Evolutionary conservation across 352 stramenopile species (phyloP).

Genomic region (Globisporangium uncinulatum): DNA sequence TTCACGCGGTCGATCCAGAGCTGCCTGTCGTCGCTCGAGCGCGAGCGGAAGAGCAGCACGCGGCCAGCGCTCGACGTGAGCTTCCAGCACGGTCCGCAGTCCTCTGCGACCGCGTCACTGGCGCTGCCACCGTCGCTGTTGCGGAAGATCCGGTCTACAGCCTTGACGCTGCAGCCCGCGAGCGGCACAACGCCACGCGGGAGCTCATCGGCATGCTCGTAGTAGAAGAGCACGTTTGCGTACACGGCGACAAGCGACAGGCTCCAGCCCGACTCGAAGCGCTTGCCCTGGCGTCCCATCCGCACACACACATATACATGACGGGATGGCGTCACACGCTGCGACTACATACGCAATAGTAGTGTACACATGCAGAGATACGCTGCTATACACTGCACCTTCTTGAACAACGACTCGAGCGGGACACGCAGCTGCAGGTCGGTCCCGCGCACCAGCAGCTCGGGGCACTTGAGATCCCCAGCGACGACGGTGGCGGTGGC

Average conservation of each 20-base stretch:
- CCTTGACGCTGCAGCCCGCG: constrained; percentile 32
- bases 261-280: constrained; percentile 62
- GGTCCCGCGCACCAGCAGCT: constrained; percentile 36
- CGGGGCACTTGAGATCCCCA: constrained; percentile 29
- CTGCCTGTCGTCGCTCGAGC: constrained; percentile 34
- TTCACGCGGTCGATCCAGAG: constrained; percentile 53
- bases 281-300: constrained; percentile 25
- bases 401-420: constrained; percentile 50
- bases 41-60: constrained; percentile 60
- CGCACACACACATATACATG: neutral
- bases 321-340: neutral
- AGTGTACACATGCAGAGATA: no score
- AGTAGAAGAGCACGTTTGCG: constrained; percentile 61
- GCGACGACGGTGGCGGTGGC: neutral
- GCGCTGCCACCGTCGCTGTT: constrained; percentile 25
- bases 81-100: constrained; percentile 73
- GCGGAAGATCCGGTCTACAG: constrained; percentile 59
- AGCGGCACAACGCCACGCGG: constrained; percentile 52
- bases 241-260: constrained; percentile 56
- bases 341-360: neutral
- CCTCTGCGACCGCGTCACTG: constrained; percentile 21
- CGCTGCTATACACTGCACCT: constrained; percentile 13
- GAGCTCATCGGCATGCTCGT: constrained; percentile 40
- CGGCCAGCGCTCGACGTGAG: constrained; percentile 47
- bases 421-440: constrained; percentile 38